Percentiles rank a stretch among this genome's conserved stretches.
Evolutionary conservation across 1,284 basidiomycete species (phyloP).

Genomic region (Malassezia yamatoensis): DNA sequence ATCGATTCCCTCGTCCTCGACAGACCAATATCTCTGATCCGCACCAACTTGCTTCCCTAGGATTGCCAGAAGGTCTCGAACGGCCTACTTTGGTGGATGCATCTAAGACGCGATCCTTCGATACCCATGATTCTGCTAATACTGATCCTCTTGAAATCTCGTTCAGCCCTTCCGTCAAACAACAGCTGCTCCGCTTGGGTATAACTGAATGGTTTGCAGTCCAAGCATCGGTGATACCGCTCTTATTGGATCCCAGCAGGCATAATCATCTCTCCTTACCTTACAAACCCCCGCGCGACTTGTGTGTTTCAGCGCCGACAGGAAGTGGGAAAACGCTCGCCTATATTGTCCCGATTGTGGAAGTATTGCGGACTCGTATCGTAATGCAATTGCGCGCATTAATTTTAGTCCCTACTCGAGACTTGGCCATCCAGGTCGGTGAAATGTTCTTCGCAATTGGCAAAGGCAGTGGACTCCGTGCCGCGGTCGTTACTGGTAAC

Average conservation of each 20-base stretch:
- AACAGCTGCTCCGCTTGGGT: constrained; percentile 28
- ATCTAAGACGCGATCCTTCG: constrained; percentile 19
- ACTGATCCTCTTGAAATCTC: constrained; percentile 21
- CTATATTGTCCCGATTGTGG: constrained; percentile 82
- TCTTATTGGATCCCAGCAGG: constrained; percentile 54
- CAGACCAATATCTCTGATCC: constrained; percentile 19
- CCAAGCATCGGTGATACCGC: constrained; percentile 70
- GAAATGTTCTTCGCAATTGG: constrained; percentile 68
- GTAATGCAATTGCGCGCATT: constrained; percentile 66
- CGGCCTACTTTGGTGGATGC: constrained; percentile 30
- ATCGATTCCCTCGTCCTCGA: constrained; percentile 14
- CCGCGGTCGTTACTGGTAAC: constrained; percentile 49
- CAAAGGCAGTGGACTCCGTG: constrained; percentile 77
- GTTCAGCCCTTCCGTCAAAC: constrained; percentile 23
- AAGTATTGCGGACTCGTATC: constrained; percentile 49
- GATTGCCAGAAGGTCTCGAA: constrained; percentile 30
- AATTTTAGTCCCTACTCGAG: constrained; percentile 83
- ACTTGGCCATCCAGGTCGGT: constrained; percentile 83
- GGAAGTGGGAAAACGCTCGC: constrained; percentile 94
- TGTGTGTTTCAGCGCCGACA: constrained; percentile 94
- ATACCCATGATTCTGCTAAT: constrained; percentile 10
- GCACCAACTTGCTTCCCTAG: constrained; percentile 28
- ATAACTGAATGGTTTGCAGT: constrained; percentile 54
- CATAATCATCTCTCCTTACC: constrained; percentile 57
- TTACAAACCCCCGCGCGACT: constrained; percentile 63